Evolutionary conservation across 148 eudicot genomes (phyloP).

Genomic region (Silene latifolia): DNA sequence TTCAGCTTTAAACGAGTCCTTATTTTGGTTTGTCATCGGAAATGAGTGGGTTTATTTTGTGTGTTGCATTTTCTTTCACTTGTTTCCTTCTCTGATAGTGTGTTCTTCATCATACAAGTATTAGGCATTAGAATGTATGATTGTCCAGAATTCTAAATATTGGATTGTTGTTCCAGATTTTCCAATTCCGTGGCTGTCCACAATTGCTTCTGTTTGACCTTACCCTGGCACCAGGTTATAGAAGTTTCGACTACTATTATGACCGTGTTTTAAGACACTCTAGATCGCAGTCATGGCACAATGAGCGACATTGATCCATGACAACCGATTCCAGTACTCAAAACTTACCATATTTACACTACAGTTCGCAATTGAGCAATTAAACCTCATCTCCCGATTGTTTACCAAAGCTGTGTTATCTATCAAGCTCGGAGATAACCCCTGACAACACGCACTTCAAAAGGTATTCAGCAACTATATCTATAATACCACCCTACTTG

Average conservation of each 20-base stretch:
- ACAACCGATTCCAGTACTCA: not conserved
- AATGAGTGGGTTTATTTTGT: slow-evolving; percentile 13
- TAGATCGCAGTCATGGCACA: no score
- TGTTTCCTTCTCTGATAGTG: not conserved
- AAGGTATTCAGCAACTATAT: no score
- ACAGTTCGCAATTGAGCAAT: not conserved
- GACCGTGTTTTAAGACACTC: not conserved
- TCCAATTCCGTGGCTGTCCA: no score
- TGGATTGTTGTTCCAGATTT: slow-evolving; percentile 17
- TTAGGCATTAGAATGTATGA: slow-evolving; percentile 16
- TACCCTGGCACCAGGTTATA: no score
- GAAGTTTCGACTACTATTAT: not conserved
- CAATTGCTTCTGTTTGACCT: no score
- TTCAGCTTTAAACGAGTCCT: not conserved
- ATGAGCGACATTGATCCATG: no score
- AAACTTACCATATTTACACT: not conserved
- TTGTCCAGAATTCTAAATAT: slow-evolving; percentile 14
- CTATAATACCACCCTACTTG: no score
- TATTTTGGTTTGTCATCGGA: slow-evolving; percentile 21
- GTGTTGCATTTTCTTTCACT: not conserved
- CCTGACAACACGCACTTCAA: no score
- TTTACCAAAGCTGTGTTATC: no score
- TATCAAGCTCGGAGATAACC: no score
- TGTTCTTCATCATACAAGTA: slow-evolving; percentile 5
- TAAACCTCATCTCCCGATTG: no score